Base-by-base conservation (phyloP, 208 protist genomes). In the Trichomonas tenax region DNA sequence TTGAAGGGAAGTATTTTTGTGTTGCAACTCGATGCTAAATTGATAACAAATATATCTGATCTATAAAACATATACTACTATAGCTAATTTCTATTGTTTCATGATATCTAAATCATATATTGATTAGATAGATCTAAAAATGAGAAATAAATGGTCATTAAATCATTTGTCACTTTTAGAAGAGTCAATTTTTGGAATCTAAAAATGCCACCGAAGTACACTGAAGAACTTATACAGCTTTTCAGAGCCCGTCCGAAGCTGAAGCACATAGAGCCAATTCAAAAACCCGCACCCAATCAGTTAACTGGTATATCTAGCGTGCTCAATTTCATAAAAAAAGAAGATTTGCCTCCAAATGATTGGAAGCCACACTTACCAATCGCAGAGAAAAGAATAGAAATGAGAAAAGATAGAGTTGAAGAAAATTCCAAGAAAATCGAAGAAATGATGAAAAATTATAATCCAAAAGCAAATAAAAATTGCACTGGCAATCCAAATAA, bases 141-240 rank as follows among this genome's bases (percentile, higher is more conserved):
- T n/a, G n/a, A n/a, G n/a, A n/a, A n/a, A n/a, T n/a, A n/a, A n/a
- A n/a, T n/a, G n/a, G n/a, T n/a, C n/a, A n/a, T n/a, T n/a, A n/a
- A n/a, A n/a, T n/a, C n/a, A n/a, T n/a, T n/a, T n/a, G n/a, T n/a
- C n/a, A n/a, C n/a, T n/a, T n/a, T n/a, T n/a, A n/a, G n/a, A n/a
- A n/a, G n/a, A n/a, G n/a, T n/a, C n/a, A n/a, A n/a, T n/a, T n/a
- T n/a, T n/a, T n/a, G n/a, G n/a, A n/a, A 36, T 82, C 63, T 34
- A n/a, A 84, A 46, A 89, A 93, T 93, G 86, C 86, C 86, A 8
- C 86, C 86, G 45, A 93, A 93, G 51, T 93, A 51, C 31, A 3
- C 86, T 9, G 86, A 93, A 51, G 86, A 93, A 0, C 45, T 93
- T 38, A 41, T 51, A 10, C 26, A 34, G 31, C 44, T 93, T 38